Conservation (phyloP, 257 asterid genomes). For the Linaria vulgaris region DNA sequence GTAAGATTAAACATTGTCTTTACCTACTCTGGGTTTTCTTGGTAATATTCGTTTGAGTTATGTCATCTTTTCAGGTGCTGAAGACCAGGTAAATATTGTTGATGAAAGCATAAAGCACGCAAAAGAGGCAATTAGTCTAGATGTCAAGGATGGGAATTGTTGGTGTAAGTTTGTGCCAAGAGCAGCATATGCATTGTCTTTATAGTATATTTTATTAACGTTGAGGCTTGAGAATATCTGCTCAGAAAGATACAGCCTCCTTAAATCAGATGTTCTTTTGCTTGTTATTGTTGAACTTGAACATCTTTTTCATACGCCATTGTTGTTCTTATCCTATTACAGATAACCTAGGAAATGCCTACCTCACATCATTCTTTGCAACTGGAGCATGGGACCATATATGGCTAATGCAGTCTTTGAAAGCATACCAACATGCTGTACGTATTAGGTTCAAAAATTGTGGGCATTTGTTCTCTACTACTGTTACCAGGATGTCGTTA, state of each 20-base stretch:
- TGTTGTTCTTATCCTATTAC: conserved; percentile 29
- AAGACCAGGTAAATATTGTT: conserved; percentile 64
- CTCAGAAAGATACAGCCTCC: conserved; percentile 12
- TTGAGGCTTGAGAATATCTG: too few relatives aligned
- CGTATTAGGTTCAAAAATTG: conserved; percentile 30
- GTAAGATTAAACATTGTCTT: conserved; percentile 36
- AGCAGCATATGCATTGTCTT: neutral
- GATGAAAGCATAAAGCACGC: conserved; percentile 91
- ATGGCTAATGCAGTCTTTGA: conserved; percentile 72
- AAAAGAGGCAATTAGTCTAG: conserved; percentile 79
- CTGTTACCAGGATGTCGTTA: conserved; percentile 22
- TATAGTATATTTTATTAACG: neutral
- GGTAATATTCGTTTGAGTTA: conserved; percentile 28
- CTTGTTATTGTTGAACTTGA: conserved; percentile 15
- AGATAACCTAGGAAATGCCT: conserved; percentile 94
- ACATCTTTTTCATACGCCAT: neutral
- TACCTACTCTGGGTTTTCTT: conserved; percentile 2
- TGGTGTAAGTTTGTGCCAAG: conserved; percentile 65
- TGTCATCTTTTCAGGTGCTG: conserved; percentile 58
- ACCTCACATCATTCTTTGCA: conserved; percentile 77
- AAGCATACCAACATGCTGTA: conserved; percentile 97
- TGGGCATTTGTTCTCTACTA: conserved; percentile 19
- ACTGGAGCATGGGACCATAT: conserved; percentile 87
- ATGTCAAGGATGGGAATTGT: conserved; percentile 90
- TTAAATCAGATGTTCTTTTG: neutral